Base-by-base conservation (phyloP, 1,139 yeast species). In the Geotrichum citri-aurantii region DNA sequence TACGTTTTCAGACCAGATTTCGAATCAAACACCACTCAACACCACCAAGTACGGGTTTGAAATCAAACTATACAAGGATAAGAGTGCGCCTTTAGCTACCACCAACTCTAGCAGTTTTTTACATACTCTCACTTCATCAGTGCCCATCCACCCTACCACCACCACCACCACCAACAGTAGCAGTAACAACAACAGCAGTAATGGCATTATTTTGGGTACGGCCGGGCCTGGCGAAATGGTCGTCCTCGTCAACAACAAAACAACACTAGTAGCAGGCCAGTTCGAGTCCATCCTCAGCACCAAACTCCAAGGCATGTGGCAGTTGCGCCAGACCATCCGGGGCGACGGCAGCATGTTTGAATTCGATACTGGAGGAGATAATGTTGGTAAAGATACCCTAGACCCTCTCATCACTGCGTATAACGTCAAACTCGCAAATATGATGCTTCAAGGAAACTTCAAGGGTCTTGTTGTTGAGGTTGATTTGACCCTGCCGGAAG, bases 221-320 rank as follows among this genome's bases (percentile, higher is more conserved):
- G 7, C 29, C 7, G 29, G 29, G 7, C 29, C 77, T 2, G 81
- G 77, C 53, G 76, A 80, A 23, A 75, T 82, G 50, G 77, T 84
- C 40, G 77, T 86, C 14, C 74, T 85, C 54, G 78, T 83, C 44
- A 80, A 84, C 23, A 68, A 67, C 33, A 61, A 62, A 1, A 69
- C 66, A 3, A 62, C 71, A 1, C 66, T 68, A 6, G 65, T 72
- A 42, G 68, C 69, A n/a, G 68, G 70, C 6, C 73, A 69, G 54
- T 68, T 68, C 58, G 72, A 69, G 37, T 63, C 65, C 46, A 67
- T 73, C 62, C 59, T 69, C 37, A 64, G 77, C 27, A 79, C 81
- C 46, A 86, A 86, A 67, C 71, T 88, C 57, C 88, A 84, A 67
- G 82, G 90, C 64, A 71, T 86, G 57, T 89, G 96, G 96, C 74